phyloP scores from a whole-genome alignment of 2,329 filamentous ascomycete genomes.

The Alternaria viburni region DNA sequence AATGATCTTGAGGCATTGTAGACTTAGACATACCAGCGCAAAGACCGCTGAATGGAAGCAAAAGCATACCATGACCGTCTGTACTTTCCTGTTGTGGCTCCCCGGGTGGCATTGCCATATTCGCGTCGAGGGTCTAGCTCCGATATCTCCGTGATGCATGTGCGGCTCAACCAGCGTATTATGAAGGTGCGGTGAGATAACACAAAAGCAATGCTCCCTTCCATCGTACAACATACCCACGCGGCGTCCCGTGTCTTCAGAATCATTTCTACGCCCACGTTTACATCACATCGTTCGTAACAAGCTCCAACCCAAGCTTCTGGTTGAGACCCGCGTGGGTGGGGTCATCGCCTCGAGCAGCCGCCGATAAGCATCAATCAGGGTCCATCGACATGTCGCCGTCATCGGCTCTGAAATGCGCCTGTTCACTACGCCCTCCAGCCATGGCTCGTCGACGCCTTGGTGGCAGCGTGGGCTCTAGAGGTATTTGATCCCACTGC shows the following conservation, averaged over 20 bases:
- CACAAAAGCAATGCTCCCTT: constrained; percentile 7
- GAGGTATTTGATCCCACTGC: constrained; percentile 35
- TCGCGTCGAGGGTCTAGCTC: constrained; percentile 14
- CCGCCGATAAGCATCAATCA: constrained; percentile 33
- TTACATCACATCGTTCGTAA: constrained; percentile 6
- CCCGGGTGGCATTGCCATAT: constrained; percentile 15
- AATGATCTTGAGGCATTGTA: constrained; percentile 28
- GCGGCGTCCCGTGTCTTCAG: constrained; percentile 1
- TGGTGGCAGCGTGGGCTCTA: constrained; percentile 21
- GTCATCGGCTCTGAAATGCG: constrained; percentile 40
- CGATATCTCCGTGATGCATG: constrained; percentile 8
- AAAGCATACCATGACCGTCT: constrained; percentile 7
- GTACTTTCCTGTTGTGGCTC: background rate
- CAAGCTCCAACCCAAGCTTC: constrained; percentile 9
- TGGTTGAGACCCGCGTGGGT: constrained; percentile 26
- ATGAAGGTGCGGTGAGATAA: constrained; percentile 20
- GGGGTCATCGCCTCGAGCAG: constrained; percentile 24
- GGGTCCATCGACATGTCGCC: constrained; percentile 38
- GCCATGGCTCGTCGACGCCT: constrained; percentile 13
- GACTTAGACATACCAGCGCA: constrained; percentile 30
- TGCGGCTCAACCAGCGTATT: constrained; percentile 6
- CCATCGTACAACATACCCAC: constrained; percentile 2
- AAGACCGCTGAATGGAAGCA: constrained; percentile 17
- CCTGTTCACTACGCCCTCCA: constrained; percentile 23
- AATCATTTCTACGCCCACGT: constrained; percentile 9